A percentile compares a stretch with the other conserved stretches of the same genome.
Evolutionary conservation across 176 grass and related monocot genomes (phyloP).

Genomic region (Bonia amplexicaulis): DNA sequence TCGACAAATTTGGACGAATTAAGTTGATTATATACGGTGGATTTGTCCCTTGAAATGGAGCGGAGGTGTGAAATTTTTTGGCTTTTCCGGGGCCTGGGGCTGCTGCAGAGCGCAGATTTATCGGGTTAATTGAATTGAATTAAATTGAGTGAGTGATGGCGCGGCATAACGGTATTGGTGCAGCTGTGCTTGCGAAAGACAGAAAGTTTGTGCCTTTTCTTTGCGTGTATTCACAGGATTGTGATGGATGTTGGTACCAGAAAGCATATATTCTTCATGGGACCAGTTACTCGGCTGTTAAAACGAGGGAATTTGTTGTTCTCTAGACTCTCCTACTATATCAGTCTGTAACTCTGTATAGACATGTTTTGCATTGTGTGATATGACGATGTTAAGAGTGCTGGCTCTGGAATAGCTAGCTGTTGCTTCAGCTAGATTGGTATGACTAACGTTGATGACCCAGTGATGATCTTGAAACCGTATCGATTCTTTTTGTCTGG

Average conservation of each 20-base stretch:
- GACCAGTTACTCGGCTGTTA: not conserved
- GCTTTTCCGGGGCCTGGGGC: not conserved
- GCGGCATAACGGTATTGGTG: not conserved
- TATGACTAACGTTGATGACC: not conserved
- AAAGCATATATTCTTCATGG: not conserved
- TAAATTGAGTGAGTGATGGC: not conserved
- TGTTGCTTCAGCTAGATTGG: not conserved
- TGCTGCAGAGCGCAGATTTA: not conserved
- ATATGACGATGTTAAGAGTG: not conserved
- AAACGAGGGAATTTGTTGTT: not conserved
- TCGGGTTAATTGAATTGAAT: not conserved
- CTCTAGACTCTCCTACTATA: not conserved
- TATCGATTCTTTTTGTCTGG: constrained; percentile 8
- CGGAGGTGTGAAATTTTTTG: not conserved
- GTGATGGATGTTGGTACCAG: not conserved
- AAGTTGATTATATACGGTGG: not conserved
- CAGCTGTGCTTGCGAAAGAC: not conserved
- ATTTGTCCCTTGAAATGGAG: not conserved
- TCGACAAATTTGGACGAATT: not conserved
- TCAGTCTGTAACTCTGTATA: not conserved
- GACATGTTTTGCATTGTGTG: not conserved
- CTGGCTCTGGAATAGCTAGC: not conserved
- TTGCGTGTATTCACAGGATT: not conserved
- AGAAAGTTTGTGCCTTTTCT: not conserved
- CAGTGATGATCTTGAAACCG: not conserved